Evolutionary conservation across 148 eudicot species (phyloP).

Genomic region (Diospyros lotus): DNA sequence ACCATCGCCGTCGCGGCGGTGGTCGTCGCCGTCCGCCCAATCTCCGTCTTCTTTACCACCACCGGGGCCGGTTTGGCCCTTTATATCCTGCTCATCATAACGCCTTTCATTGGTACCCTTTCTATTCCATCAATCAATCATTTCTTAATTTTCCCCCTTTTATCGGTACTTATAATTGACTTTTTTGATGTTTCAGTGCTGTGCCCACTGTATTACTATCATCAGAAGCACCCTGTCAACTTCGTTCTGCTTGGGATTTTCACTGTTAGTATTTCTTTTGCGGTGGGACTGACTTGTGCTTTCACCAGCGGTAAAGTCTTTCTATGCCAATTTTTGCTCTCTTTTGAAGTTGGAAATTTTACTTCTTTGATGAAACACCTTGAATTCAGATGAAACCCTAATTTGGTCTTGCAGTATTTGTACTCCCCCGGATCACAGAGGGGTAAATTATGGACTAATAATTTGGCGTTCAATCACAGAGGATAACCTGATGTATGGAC

Average conservation of each 20-base stretch:
- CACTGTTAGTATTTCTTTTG: constrained; percentile 42
- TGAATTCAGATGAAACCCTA: no score
- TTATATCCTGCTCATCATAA: constrained; percentile 41
- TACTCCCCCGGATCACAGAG: no score
- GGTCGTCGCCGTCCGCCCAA: constrained; percentile 41
- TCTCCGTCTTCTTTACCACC: constrained; percentile 40
- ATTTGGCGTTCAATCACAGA: no score
- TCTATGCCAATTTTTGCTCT: neutral
- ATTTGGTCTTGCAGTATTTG: no score
- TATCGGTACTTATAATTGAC: neutral
- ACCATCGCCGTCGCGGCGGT: constrained; percentile 54
- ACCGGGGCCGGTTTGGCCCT: constrained; percentile 42
- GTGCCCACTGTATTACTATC: constrained; percentile 41
- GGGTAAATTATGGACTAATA: no score
- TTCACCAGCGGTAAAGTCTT: constrained; percentile 35
- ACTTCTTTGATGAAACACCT: no score
- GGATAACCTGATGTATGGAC: no score
- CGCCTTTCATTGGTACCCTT: constrained; percentile 47
- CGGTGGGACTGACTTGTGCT: constrained; percentile 51
- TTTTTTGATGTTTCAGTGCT: constrained; percentile 24
- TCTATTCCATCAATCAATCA: neutral
- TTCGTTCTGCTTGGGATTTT: constrained; percentile 43
- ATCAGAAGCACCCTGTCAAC: constrained; percentile 47
- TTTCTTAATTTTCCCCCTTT: neutral
- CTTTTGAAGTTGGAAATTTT: no score